Evolutionary conservation across 768 basidiomycete genomes (phyloP), one percentile per base, ranked within the genome.

Genomic region (Ramaria sp.): DNA sequence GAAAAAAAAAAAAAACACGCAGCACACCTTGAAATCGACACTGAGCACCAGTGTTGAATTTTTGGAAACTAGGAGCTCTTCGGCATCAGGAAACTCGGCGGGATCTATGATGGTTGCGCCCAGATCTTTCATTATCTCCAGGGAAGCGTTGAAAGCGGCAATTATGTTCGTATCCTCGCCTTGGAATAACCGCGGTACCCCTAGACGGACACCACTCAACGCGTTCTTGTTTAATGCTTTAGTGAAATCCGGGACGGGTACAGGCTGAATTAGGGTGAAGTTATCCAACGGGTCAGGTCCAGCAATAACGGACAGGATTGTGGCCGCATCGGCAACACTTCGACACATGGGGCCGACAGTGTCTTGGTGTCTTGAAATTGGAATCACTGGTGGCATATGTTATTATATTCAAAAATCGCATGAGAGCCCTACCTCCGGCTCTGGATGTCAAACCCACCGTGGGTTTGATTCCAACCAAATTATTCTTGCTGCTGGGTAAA

Each of bases 1-100:
- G 36, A 37, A 16, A 37, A 8, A 8, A 16, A 37, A 8, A 37
- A 7, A 37, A 10, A n/a, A n/a, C n/a, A n/a, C n/a, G n/a, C n/a
- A 24, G 15, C 20, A 3, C n/a, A 76, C 82, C 72, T 81, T 84
- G 66, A 84, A 78, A 57, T 84, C 81, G 0, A 70, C 66, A 9
- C 69, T 59, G 16, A 79, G 57, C 2, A 83, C 82, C 15, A 78
- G 63, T 0, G 70, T 75, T 62, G 83, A 80, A 53, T 80, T 78
- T 0, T 56, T 52, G 22, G 48, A 51, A 2, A 59, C 56, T 18
- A 70, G 60, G 12, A 79, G 71, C 51, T 78, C 79, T 0, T 73
- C 70, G 3, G 75, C 77, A n/a, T n/a, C n/a, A n/a, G n/a, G n/a
- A n/a, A n/a, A n/a, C n/a, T n/a, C n/a, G n/a, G n/a, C n/a, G n/a